phyloP scores from a whole-genome alignment of 2,329 filamentous ascomycete genomes.

The Fusarium pseudonygamai region DNA sequence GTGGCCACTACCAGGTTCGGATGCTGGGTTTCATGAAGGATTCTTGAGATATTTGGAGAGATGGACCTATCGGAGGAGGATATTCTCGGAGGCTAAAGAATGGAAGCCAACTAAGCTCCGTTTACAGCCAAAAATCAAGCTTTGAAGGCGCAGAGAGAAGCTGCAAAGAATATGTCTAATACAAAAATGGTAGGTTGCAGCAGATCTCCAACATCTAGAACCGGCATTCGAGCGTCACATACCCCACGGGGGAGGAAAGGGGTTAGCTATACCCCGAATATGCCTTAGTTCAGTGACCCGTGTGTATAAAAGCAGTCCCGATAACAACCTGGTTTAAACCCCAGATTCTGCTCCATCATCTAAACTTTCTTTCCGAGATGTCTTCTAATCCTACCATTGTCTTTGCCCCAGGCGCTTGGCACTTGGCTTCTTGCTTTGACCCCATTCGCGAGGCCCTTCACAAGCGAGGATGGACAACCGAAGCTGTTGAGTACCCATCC shows the following conservation, averaged over 20 bases:
- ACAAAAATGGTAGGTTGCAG: neutral
- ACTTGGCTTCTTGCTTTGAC: conserved; percentile 46
- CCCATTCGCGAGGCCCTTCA: conserved; percentile 44
- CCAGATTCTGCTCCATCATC: neutral
- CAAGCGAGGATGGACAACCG: conserved; percentile 45
- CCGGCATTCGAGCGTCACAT: neutral
- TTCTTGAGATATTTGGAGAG: neutral
- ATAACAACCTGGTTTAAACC: neutral
- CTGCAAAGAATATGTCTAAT: neutral
- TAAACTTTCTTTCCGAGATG: neutral
- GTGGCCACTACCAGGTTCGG: neutral
- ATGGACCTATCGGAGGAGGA: neutral
- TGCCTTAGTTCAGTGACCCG: neutral
- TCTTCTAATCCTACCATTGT: conserved; percentile 42
- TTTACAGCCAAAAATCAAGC: neutral
- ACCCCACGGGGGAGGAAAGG: neutral
- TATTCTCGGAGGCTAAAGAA: neutral
- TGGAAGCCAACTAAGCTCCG: neutral
- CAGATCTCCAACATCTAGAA: neutral
- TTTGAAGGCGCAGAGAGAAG: neutral
- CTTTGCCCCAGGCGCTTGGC: conserved; percentile 53
- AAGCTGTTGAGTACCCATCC: conserved; percentile 45
- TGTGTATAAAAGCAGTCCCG: neutral
- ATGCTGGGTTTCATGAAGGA: neutral
- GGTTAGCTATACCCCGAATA: neutral